These are phyloP conservation scores for Pontederia crassipes DNA, from an alignment of 176 grass and related monocot species.

Conservation along the genomic window DNA sequence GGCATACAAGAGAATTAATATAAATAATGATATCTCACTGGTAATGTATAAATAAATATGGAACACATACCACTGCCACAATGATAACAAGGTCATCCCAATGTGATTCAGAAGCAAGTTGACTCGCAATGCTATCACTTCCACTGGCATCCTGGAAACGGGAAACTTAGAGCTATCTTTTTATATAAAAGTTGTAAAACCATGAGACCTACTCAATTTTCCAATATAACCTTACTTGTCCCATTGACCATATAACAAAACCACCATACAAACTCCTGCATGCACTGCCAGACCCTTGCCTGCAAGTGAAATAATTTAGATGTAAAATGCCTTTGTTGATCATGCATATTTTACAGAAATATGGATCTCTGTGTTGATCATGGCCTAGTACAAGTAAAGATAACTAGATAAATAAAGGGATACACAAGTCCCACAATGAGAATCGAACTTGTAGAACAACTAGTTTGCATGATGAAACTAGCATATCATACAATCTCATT, in stretches of 20 bases:
- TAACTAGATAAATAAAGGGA: too few relatives aligned
- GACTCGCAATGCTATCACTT: constrained; percentile 69
- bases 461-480: too few relatives aligned
- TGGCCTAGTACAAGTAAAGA: too few relatives aligned
- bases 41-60: not conserved
- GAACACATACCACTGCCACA: constrained; percentile 74
- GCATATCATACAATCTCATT: too few relatives aligned
- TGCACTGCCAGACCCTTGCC: constrained; percentile 93
- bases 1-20: not conserved
- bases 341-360: constrained; percentile 6
- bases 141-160: constrained; percentile 54
- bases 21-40: not conserved
- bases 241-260: constrained; percentile 99
- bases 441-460: too few relatives aligned
- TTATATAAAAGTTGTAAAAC: not conserved
- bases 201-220: not conserved
- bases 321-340: constrained; percentile 1
- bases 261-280: constrained; percentile 91
- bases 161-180: constrained; percentile 9
- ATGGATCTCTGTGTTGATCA: too few relatives aligned
- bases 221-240: constrained; percentile 41
- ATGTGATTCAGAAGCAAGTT: constrained; percentile 65
- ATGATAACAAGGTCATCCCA: constrained; percentile 96
- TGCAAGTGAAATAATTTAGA: constrained; percentile 18
- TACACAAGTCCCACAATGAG: too few relatives aligned